A percentile compares a stretch with the other conserved stretches of the same genome.
phyloP scores from a whole-genome alignment of 2,329 filamentous ascomycete genomes.

The Bipolaris sorokiniana region DNA sequence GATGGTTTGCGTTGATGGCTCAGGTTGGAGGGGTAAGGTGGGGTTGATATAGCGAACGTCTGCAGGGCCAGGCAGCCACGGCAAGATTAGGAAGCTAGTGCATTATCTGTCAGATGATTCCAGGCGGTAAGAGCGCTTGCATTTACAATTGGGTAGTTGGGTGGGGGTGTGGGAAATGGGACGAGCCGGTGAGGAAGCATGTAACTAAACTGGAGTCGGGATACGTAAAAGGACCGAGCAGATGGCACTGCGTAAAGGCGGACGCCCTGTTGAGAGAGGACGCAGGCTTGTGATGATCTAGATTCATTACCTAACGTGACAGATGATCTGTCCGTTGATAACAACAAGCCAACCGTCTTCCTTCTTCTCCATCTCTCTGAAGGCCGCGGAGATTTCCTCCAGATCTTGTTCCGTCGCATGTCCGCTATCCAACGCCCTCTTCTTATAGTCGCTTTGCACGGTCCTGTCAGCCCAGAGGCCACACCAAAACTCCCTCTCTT shows the following conservation, averaged over 20 bases:
- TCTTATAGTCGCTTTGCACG: constrained; percentile 44
- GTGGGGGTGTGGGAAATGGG: constrained; percentile 15
- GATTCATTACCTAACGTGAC: constrained; percentile 30
- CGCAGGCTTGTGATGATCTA: background rate
- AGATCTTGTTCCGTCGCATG: constrained; percentile 49
- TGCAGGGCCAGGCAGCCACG: constrained; percentile 23
- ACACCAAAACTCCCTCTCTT: constrained; percentile 51
- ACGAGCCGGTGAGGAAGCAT: constrained; percentile 5
- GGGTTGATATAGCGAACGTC: constrained; percentile 42
- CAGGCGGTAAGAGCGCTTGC: constrained; percentile 26
- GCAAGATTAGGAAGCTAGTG: constrained; percentile 31
- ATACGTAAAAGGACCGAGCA: constrained; percentile 4
- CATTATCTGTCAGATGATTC: constrained; percentile 42
- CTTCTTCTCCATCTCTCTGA: constrained; percentile 49
- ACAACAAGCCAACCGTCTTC: constrained; percentile 53
- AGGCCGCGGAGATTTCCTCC: constrained; percentile 49
- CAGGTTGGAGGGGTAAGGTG: constrained; percentile 41
- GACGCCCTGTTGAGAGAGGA: background rate
- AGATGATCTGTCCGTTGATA: constrained; percentile 53
- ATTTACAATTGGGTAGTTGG: constrained; percentile 30
- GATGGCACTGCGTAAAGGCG: background rate
- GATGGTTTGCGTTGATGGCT: constrained; percentile 20
- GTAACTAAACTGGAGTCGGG: background rate
- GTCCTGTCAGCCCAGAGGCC: constrained; percentile 49
- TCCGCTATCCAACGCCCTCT: constrained; percentile 47